A percentile compares a stretch with the other conserved stretches of the same genome.
phyloP scores from a whole-genome alignment of 1,284 basidiomycete genomes.

The Singerocomus rubriflavus region DNA sequence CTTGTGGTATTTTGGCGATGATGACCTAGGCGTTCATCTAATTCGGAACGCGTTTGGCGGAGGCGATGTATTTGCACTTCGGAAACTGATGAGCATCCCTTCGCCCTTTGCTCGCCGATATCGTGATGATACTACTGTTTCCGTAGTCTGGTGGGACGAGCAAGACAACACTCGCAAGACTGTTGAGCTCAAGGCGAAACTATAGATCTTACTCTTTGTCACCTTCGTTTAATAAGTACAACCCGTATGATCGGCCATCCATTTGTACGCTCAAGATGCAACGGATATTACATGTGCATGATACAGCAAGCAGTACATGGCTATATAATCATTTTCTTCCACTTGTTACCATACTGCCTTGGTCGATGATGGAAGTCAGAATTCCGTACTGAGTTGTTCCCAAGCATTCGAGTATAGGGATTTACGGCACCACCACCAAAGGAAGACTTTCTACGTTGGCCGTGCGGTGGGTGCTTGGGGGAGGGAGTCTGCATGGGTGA shows the following conservation, averaged over 20 bases:
- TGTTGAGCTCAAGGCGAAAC: constrained; percentile 37
- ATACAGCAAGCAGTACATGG: constrained; percentile 12
- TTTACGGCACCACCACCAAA: constrained; percentile 35
- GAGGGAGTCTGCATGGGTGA: constrained; percentile 28
- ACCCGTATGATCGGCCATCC: background rate
- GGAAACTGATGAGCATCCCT: constrained; percentile 81
- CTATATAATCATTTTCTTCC: constrained; percentile 32
- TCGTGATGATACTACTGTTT: constrained; percentile 90
- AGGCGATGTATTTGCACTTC: constrained; percentile 66
- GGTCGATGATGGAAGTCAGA: constrained; percentile 22
- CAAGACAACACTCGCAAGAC: constrained; percentile 36
- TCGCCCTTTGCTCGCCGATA: constrained; percentile 76
- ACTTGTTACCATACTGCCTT: constrained; percentile 31
- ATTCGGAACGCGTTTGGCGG: constrained; percentile 95
- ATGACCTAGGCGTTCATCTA: constrained; percentile 86
- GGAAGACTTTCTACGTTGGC: constrained; percentile 30
- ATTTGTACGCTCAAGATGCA: constrained; percentile 2
- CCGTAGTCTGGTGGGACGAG: constrained; percentile 81
- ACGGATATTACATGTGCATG: constrained; percentile 5
- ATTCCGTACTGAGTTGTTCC: constrained; percentile 36
- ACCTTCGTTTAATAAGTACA: constrained; percentile 1
- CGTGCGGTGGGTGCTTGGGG: constrained; percentile 22
- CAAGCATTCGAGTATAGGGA: constrained; percentile 35
- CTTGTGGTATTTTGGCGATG: constrained; percentile 83
- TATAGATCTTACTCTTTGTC: constrained; percentile 24